Conservation (phyloP, 2,329 filamentous ascomycete species). For the Phialocephala subalpina region DNA sequence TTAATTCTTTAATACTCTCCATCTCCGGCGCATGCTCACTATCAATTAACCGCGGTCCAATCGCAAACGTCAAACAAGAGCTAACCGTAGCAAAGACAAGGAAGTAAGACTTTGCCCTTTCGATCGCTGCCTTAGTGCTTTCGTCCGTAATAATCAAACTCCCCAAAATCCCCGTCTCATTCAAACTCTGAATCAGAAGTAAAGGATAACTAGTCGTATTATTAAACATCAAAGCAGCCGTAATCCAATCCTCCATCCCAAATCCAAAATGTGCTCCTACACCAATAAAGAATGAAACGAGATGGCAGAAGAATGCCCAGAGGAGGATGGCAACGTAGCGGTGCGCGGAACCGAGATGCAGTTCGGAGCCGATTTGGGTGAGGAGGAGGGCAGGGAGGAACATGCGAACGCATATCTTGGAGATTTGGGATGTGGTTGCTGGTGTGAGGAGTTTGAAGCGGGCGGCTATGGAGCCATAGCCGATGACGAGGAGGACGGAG, state of each 20-base stretch:
- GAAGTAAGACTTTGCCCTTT: slow-evolving; percentile 71
- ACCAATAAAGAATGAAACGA: slow-evolving; percentile 51
- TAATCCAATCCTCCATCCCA: slow-evolving; percentile 55
- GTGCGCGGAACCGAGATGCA: slow-evolving; percentile 47
- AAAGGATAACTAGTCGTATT: slow-evolving; percentile 57
- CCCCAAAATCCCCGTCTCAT: slow-evolving; percentile 24
- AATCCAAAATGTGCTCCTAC: slow-evolving; percentile 47
- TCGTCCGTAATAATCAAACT: slow-evolving; percentile 48
- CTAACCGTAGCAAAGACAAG: slow-evolving; percentile 70
- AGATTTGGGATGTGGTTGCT: slow-evolving; percentile 50
- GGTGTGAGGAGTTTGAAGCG: slow-evolving; percentile 49
- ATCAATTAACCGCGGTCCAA: slow-evolving; percentile 67
- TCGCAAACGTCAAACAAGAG: slow-evolving; percentile 69
- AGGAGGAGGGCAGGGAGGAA: slow-evolving; percentile 56
- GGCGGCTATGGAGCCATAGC: slow-evolving; percentile 52
- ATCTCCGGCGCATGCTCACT: slow-evolving; percentile 48
- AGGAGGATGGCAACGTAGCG: slow-evolving; percentile 50
- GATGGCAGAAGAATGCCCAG: slow-evolving; percentile 52
- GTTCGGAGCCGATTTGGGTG: slow-evolving; percentile 53
- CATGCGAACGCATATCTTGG: slow-evolving; percentile 55
- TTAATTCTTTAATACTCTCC: slow-evolving; percentile 37
- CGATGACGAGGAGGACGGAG: slow-evolving; percentile 56
- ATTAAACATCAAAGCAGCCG: slow-evolving; percentile 56
- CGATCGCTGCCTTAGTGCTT: slow-evolving; percentile 57
- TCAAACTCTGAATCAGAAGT: slow-evolving; percentile 50